Conservation (phyloP, 2,329 filamentous ascomycete species). For the Penicillium sp. region DNA sequence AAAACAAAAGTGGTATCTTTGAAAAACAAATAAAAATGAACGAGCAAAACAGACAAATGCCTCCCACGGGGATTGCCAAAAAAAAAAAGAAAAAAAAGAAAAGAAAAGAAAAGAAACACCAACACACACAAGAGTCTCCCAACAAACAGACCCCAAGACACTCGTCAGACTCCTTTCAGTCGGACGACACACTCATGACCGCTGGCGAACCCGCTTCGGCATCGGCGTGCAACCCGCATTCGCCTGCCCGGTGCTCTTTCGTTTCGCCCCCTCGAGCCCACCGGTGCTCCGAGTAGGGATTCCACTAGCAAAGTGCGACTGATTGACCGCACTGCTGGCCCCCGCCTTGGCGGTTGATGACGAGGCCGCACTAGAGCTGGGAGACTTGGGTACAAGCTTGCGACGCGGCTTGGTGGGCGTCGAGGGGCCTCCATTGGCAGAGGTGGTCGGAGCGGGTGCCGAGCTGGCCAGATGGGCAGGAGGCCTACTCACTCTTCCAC, state of each 20-base stretch:
- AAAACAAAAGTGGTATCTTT: constrained; percentile 12
- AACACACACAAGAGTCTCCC: neutral
- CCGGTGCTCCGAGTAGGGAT: constrained; percentile 16
- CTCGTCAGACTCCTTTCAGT: neutral
- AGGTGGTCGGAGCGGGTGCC: constrained; percentile 1
- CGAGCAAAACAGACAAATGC: neutral
- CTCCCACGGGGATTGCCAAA: neutral
- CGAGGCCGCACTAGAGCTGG: constrained; percentile 17
- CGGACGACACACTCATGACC: constrained; percentile 15
- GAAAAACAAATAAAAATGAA: constrained; percentile 5
- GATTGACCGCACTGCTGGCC: constrained; percentile 1
- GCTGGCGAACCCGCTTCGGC: constrained; percentile 28
- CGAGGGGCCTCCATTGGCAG: constrained; percentile 11
- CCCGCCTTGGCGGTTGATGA: constrained; percentile 16
- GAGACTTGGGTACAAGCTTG: constrained; percentile 32
- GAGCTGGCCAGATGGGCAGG: constrained; percentile 9
- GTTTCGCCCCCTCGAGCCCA: constrained; percentile 17
- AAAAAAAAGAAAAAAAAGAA: neutral
- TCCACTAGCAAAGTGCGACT: constrained; percentile 14
- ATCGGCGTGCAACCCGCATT: constrained; percentile 34
- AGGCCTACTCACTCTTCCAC: constrained; percentile 17
- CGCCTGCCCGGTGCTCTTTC: constrained; percentile 25
- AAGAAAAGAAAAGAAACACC: too few species aligned
- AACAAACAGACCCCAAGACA: too few species aligned
- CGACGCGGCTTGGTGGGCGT: constrained; percentile 28